Evolutionary conservation across 2,329 filamentous ascomycete species (phyloP).

Genomic region (Lasiodiplodia sp.): DNA sequence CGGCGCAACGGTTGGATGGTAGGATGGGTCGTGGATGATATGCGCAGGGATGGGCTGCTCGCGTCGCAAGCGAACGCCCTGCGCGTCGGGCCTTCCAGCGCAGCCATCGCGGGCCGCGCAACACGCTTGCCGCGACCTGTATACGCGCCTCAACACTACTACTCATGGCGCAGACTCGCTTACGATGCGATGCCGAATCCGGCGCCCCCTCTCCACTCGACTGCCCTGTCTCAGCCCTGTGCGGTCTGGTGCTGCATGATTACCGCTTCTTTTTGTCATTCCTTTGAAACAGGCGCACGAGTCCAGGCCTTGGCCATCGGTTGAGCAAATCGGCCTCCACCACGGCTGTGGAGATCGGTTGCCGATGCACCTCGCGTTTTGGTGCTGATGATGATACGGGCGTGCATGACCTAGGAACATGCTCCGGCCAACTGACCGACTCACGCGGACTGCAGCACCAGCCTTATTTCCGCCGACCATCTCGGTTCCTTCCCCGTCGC

Average conservation of each 20-base stretch:
- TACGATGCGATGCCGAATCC: conserved; percentile 6
- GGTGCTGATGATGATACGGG: background rate
- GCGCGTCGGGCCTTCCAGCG: background rate
- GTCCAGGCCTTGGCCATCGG: conserved; percentile 8
- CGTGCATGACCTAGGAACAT: background rate
- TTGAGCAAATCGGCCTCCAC: background rate
- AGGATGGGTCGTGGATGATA: background rate
- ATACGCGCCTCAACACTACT: background rate
- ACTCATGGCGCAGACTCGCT: conserved; percentile 11
- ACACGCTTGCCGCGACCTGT: background rate
- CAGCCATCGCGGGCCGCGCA: background rate
- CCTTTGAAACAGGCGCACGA: conserved; percentile 4
- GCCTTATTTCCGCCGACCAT: background rate
- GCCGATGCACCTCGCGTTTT: background rate
- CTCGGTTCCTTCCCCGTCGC: background rate
- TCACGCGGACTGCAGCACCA: background rate
- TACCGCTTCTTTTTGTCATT: background rate
- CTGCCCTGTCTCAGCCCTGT: background rate
- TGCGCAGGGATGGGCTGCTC: conserved; percentile 10
- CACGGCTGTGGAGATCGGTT: background rate
- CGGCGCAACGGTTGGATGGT: background rate
- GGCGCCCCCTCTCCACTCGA: background rate
- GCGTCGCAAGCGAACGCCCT: conserved; percentile 13
- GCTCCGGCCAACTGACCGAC: background rate
- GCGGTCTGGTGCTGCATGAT: background rate